Evolutionary conservation across 805 yeast genomes (phyloP).

Genomic region (Ascoidea asiatica): DNA sequence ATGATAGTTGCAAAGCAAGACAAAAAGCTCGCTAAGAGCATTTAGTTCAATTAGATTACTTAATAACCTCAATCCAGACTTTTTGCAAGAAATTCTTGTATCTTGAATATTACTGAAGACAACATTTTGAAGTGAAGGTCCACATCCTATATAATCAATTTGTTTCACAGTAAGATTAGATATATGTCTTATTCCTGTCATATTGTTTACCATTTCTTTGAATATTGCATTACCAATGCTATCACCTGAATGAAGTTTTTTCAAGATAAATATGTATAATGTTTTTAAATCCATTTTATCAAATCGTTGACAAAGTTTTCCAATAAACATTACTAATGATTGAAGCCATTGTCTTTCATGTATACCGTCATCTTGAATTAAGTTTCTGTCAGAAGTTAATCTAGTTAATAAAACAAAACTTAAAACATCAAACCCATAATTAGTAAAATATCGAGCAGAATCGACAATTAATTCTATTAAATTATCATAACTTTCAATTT

Average conservation of each 20-base stretch:
- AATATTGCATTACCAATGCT: slow-evolving; percentile 49
- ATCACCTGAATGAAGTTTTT: slow-evolving; percentile 48
- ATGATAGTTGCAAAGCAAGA: slow-evolving; percentile 41
- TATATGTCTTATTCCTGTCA: slow-evolving; percentile 69
- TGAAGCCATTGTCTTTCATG: slow-evolving; percentile 78
- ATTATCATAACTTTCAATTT: slow-evolving; percentile 86
- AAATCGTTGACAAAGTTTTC: slow-evolving; percentile 48
- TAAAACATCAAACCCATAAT: slow-evolving; percentile 75
- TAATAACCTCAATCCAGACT: slow-evolving; percentile 39
- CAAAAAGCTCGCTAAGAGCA: slow-evolving; percentile 47
- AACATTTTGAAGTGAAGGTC: slow-evolving; percentile 12
- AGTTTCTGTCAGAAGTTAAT: slow-evolving; percentile 52
- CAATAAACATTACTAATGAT: slow-evolving; percentile 67
- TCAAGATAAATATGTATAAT: slow-evolving; percentile 43
- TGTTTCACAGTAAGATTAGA: slow-evolving; percentile 56
- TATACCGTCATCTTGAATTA: slow-evolving; percentile 67
- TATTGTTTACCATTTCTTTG: slow-evolving; percentile 49
- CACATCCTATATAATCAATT: slow-evolving; percentile 52
- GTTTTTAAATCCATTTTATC: slow-evolving; percentile 45
- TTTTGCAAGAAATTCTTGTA: slow-evolving; percentile 29
- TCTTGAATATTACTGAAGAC: slow-evolving; percentile 23
- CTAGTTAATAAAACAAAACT: slow-evolving; percentile 62
- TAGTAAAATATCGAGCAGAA: slow-evolving; percentile 62
- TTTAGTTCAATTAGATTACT: slow-evolving; percentile 28
- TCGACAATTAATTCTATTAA: slow-evolving; percentile 66